phyloP scores from a whole-genome alignment of 2,329 filamentous ascomycete species.

The Phoma sp. region DNA sequence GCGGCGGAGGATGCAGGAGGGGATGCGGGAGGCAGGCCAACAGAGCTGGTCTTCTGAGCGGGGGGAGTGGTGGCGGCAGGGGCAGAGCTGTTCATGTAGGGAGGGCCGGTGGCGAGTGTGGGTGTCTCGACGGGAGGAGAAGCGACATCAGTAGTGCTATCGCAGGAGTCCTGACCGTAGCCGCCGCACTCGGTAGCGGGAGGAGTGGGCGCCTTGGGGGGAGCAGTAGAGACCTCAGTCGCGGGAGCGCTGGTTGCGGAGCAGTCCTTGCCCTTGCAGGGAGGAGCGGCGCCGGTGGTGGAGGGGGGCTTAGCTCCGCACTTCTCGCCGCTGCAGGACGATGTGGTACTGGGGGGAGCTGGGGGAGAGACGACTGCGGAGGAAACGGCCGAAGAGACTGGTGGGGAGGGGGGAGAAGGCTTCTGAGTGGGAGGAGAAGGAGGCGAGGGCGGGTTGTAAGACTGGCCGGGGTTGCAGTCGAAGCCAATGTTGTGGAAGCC shows the following conservation, averaged over 20 bases:
- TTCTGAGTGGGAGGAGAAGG: slow-evolving; percentile 2
- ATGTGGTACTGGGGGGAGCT: slow-evolving; percentile 7
- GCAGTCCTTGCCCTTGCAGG: slow-evolving; percentile 5
- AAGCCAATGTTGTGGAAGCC: slow-evolving; percentile 77
- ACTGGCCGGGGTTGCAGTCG: slow-evolving; percentile 63
- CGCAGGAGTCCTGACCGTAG: slow-evolving; percentile 12
- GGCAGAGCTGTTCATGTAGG: slow-evolving; percentile 26
- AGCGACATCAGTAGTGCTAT: slow-evolving; percentile 6
- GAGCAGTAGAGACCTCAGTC: slow-evolving; percentile 5
- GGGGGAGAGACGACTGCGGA: slow-evolving; percentile 13
- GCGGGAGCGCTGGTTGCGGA: slow-evolving; percentile 3
- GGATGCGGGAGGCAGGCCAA: not conserved
- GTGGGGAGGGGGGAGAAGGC: slow-evolving; percentile 21
- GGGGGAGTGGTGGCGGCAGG: slow-evolving; percentile 20
- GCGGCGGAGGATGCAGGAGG: slow-evolving; percentile 6
- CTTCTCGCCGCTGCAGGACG: slow-evolving; percentile 12
- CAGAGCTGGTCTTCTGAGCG: slow-evolving; percentile 8
- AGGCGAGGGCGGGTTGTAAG: slow-evolving; percentile 29
- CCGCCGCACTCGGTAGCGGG: slow-evolving; percentile 13
- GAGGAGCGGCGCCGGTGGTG: slow-evolving; percentile 1
- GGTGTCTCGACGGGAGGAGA: slow-evolving; percentile 10
- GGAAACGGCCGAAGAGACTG: slow-evolving; percentile 20
- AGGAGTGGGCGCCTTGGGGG: not conserved
- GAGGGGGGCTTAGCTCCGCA: slow-evolving; percentile 13
- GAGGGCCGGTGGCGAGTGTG: slow-evolving; percentile 13